phyloP scores from a whole-genome alignment of 1,139 yeast species.

The Pichia cactophila region DNA sequence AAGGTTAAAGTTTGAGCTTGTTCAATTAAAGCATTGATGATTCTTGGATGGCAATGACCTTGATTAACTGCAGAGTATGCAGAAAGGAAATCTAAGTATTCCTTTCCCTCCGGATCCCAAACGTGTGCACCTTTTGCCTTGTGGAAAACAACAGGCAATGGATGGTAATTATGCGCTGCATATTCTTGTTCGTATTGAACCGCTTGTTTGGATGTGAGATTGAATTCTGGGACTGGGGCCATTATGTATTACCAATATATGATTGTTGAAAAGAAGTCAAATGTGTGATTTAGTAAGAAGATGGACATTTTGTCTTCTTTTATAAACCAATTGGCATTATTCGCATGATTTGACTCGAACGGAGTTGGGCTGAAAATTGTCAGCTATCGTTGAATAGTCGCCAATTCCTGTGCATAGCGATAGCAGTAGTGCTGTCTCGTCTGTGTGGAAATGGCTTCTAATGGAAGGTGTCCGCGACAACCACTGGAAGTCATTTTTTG shows the following conservation, averaged over 20 bases:
- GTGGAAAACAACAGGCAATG: conserved; percentile 88
- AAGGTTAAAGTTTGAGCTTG: conserved; percentile 82
- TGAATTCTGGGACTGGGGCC: conserved; percentile 28
- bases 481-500: background rate
- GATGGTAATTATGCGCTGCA: conserved; percentile 97
- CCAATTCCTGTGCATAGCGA: conserved; percentile 14
- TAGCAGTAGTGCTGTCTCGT: too few relatives aligned
- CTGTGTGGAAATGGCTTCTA: too few relatives aligned
- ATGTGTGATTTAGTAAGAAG: background rate
- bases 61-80: conserved; percentile 98
- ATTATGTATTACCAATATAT: background rate
- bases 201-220: conserved; percentile 60
- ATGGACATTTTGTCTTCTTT: too few relatives aligned
- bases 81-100: conserved; percentile 78
- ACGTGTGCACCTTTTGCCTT: conserved; percentile 87
- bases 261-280: background rate
- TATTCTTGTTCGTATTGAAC: conserved; percentile 64
- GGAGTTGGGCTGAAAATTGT: background rate
- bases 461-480: background rate
- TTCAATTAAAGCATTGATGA: conserved; percentile 73
- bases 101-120: conserved; percentile 96
- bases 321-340: background rate
- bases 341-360: background rate
- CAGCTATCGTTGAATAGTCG: conserved; percentile 14
- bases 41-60: conserved; percentile 97